Evolutionary conservation across 441 rosid genomes (phyloP), one percentile per base, ranked within the genome.

Genomic region (Adansonia madagascariensis): DNA sequence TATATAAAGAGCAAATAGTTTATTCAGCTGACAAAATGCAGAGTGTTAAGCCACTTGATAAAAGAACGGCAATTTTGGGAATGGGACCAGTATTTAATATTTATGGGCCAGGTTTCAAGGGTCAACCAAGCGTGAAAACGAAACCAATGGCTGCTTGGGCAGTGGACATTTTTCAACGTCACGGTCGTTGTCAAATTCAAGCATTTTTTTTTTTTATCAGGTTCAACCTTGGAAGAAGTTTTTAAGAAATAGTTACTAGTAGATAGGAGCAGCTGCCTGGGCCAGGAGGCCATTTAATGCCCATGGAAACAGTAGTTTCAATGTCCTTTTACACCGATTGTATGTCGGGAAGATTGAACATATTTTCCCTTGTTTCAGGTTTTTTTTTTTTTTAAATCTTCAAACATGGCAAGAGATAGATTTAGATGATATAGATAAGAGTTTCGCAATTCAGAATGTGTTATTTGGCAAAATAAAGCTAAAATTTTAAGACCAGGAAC

Each of bases 121-220:
- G 86, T 85, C 88, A 83, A 83, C 77, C 11, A 3, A n/a, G 43
- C 18, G 17, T 27, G 41, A 60, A 60, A 60, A 6, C 2, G 11
- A n/a, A 60, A 10, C 17, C 39, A 77, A 11, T 53, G 61, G 59
- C 12, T 73, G 39, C 31, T 64, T 27, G 49, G 63, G 8, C 22
- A 1, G 61, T 65, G 8, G 74, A 79, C 80, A 66, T 59, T n/a
- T 59, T n/a, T 53, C 24, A 41, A 55, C 55, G 80, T 76, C 81
- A 79, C 84, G 62, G 75, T 63, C 59, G 53, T 64, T 50, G 50
- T 20, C 46, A 11, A 53, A 6, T 50, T 67, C 73, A 24, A 27
- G 31, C 17, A 27, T 6, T 20, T 17, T 31, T 17, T 24, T 24
- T 24, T 24, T 24, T 0, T 0, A 24, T 50, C 9, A 9, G 50